Evolutionary conservation across 2,329 filamentous ascomycete species (phyloP).

Genomic region (Fusarium secorum): DNA sequence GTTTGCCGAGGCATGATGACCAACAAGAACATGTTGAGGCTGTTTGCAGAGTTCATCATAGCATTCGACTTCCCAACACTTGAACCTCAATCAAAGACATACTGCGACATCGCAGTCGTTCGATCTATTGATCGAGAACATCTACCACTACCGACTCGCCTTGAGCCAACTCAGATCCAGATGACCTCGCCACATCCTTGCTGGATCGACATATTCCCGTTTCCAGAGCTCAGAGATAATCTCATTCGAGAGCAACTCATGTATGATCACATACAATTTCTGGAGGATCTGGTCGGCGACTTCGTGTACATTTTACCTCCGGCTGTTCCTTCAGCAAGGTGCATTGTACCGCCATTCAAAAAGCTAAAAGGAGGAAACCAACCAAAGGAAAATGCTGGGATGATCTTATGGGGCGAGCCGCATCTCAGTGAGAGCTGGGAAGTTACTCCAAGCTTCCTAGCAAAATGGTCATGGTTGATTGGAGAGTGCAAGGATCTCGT

Average conservation of each 20-base stretch:
- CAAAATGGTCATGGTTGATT: conserved; percentile 14
- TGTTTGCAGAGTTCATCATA: neutral
- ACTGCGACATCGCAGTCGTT: neutral
- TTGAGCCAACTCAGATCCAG: conserved; percentile 27
- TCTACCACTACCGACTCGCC: conserved; percentile 2
- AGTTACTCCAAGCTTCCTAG: neutral
- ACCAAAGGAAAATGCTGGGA: neutral
- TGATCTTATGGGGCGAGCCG: conserved; percentile 27
- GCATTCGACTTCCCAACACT: neutral
- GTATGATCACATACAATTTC: conserved; percentile 19
- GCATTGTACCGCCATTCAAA: neutral
- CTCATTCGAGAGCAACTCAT: conserved; percentile 7
- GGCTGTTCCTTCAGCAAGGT: neutral
- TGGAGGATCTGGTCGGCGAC: conserved; percentile 13
- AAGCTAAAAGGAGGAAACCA: neutral
- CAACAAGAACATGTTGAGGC: conserved; percentile 12
- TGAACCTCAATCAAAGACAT: neutral
- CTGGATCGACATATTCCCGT: conserved; percentile 27
- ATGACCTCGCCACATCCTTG: conserved; percentile 24
- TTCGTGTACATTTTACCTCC: neutral
- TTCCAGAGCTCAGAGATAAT: conserved; percentile 24
- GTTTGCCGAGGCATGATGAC: conserved; percentile 14
- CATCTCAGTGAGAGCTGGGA: conserved; percentile 19
- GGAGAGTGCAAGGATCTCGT: conserved; percentile 10
- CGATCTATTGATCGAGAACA: neutral